These are phyloP conservation scores for Suillus ampliporus DNA, from an alignment of 768 basidiomycete genomes.

Conservation along the genomic window DNA sequence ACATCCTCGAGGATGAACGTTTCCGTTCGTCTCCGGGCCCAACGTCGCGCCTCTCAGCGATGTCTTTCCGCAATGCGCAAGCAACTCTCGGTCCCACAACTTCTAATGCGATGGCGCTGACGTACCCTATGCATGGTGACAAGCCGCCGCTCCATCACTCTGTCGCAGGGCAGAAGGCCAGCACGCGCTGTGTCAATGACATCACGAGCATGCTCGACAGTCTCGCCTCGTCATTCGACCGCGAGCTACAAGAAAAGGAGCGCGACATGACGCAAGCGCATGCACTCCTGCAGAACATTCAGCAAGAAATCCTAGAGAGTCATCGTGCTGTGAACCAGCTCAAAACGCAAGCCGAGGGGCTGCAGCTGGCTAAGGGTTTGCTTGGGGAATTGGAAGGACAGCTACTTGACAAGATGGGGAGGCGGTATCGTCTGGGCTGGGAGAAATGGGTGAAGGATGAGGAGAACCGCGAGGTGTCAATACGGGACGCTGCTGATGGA, in stretches of 20 bases:
- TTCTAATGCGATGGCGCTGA: constrained; percentile 26
- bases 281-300: constrained; percentile 82
- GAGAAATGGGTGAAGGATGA: constrained; percentile 93
- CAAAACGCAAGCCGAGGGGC: constrained; percentile 67
- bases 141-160: constrained; percentile 85
- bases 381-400: constrained; percentile 69
- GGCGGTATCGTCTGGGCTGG: constrained; percentile 85
- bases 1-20: constrained; percentile 97
- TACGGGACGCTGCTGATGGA: constrained; percentile 68
- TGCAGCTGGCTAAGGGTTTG: constrained; percentile 61
- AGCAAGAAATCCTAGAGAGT: constrained; percentile 88
- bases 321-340: constrained; percentile 77
- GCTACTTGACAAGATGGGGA: constrained; percentile 77
- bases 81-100: constrained; percentile 51
- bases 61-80: constrained; percentile 79
- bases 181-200: constrained; percentile 84
- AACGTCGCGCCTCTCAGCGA: constrained; percentile 63
- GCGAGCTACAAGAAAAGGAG: constrained; percentile 90
- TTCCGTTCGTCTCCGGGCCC: constrained; percentile 91
- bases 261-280: constrained; percentile 90
- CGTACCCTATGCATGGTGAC: constrained; percentile 57
- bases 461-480: constrained; percentile 72
- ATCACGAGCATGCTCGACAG: constrained; percentile 86
- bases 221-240: constrained; percentile 88
- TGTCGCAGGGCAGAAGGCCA: constrained; percentile 82